phyloP scores from a whole-genome alignment of 345 rosid species.

The Syzygium grande region DNA sequence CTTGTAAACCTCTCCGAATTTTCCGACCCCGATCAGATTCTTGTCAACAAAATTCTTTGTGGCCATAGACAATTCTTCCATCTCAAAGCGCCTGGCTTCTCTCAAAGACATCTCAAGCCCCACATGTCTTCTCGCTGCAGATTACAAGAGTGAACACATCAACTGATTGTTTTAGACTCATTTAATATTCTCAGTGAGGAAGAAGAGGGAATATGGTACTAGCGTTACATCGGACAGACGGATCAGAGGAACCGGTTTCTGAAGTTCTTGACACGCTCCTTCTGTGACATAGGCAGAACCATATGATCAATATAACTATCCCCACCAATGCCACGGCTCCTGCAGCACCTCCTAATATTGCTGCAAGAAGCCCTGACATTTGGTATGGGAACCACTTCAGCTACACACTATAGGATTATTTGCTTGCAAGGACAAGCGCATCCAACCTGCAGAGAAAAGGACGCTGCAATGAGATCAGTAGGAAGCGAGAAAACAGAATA shows the following conservation, averaged over 20 bases:
- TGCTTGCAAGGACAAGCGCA: conserved; percentile 8
- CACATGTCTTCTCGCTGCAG: conserved; percentile 53
- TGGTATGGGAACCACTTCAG: conserved; percentile 50
- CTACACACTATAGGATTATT: conserved; percentile 21
- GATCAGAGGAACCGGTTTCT: conserved; percentile 83
- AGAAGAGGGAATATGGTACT: not conserved
- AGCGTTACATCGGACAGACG: conserved; percentile 54
- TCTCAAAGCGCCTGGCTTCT: conserved; percentile 75
- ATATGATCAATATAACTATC: conserved; percentile 36
- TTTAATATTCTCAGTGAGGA: not conserved
- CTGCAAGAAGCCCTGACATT: conserved; percentile 87
- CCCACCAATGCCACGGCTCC: conserved; percentile 86
- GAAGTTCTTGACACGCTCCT: conserved; percentile 53
- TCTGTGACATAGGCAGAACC: conserved; percentile 51
- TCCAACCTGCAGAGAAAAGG: conserved; percentile 38
- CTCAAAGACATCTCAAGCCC: conserved; percentile 59
- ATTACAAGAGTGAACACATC: conserved; percentile 1
- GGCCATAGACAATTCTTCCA: conserved; percentile 80
- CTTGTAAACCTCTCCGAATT: conserved; percentile 86
- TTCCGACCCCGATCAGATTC: conserved; percentile 80
- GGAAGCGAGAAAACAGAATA: not conserved
- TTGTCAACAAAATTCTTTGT: conserved; percentile 65
- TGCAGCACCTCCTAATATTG: conserved; percentile 84
- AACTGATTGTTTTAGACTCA: not conserved
- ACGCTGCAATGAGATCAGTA: conserved; percentile 9